phyloP scores from a whole-genome alignment of 345 rosid species.

The Brassica incana region DNA sequence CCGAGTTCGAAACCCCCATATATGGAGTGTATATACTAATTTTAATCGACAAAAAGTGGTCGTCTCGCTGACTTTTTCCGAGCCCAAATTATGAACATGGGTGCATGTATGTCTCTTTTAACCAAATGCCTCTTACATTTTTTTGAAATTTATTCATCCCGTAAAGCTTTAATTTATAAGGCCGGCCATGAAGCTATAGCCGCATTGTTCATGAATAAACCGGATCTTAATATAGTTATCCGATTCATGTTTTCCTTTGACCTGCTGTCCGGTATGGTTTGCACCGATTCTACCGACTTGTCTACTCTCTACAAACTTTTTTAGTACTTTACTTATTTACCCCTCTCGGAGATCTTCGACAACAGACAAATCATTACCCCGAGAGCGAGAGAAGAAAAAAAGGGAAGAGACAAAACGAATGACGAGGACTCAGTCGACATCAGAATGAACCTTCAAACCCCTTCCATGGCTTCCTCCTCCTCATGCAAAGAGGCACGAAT shows the following conservation, averaged over 20 bases:
- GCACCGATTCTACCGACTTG: conserved; percentile 11
- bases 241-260: background rate
- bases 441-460: conserved; percentile 24
- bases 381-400: background rate
- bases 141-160: background rate
- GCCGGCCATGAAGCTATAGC: background rate
- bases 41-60: background rate
- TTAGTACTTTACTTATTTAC: background rate
- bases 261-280: background rate
- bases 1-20: background rate
- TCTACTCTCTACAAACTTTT: background rate
- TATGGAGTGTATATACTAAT: background rate
- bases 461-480: conserved; percentile 29
- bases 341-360: conserved; percentile 10
- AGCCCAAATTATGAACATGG: background rate
- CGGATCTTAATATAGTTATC: background rate
- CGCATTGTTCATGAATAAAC: background rate
- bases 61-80: background rate
- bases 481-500: conserved; percentile 8
- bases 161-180: background rate
- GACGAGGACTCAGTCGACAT: conserved; percentile 12
- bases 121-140: background rate
- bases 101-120: background rate
- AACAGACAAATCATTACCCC: conserved; percentile 16
- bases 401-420: conserved; percentile 5